Evolutionary conservation across 352 stramenopile species (phyloP), one percentile per base, ranked within the genome.

Genomic region (Globisporangium radiosum): DNA sequence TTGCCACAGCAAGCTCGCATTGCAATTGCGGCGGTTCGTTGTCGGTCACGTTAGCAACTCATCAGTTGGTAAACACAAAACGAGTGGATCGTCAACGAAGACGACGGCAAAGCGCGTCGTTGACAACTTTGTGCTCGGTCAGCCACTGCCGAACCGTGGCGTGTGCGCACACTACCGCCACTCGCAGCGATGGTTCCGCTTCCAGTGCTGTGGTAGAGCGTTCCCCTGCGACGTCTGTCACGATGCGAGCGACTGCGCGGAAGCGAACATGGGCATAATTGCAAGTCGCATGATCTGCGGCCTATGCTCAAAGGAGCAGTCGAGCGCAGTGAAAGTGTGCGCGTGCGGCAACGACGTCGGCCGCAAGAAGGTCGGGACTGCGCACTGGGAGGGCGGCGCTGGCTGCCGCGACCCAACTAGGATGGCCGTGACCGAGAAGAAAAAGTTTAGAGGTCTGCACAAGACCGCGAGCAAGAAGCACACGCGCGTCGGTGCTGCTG

Each of bases 391-490:
- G 70, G 85, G 85, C 38, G 85, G 85, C 43, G 56, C 71, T 37
- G 85, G 85, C 15, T 93, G 84, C 56, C 85, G 85, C 44, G 68
- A 92, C 69, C 62, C 54, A 1, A 73, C 52, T 14, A 59, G 71
- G 40, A 93, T 94, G 84, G 79, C 81, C 4, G 57, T 53, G 13
- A 76, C 59, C 38, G 85, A 94, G 73, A 78, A 74, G 51, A 78
- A 90, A 39, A 94, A 93, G 62, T 90, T 76, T 63, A 76, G 81
- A 15, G 83, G 85, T 0, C 54, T 70, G 14, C 80, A 87, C 67
- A 94, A 94, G 63, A 94, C 85, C 5, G 78, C 87, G 63, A 92
- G 76, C 66, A 81, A 86, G 61, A 93, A 94, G 59, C 73, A 77
- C 45, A 87, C 81, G 56, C 81, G 85, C 38, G 85, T 94, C 13